Conservation (phyloP, 129 eudicot species). For the Saussurea involucrata region DNA sequence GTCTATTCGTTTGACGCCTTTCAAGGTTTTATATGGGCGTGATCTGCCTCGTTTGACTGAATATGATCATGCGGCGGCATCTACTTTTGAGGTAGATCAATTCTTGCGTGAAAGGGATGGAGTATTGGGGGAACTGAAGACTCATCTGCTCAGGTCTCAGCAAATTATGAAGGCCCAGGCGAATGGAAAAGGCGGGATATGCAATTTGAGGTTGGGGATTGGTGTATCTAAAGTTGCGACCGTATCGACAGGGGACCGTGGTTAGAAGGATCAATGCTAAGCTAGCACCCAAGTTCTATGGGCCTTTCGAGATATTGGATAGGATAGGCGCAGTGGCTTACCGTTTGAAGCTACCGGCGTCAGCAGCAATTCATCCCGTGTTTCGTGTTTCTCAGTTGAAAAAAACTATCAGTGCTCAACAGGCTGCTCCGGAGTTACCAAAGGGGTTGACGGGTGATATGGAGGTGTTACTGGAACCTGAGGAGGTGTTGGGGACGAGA, state of each 20-base stretch:
- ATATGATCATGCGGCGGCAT: neutral
- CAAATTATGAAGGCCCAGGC: neutral
- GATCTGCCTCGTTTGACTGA: neutral
- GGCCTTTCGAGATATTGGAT: neutral
- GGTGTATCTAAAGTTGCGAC: neutral
- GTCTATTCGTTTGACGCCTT: neutral
- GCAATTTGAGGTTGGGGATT: neutral
- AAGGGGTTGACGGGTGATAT: too few species aligned
- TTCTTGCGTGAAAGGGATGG: neutral
- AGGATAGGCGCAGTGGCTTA: neutral
- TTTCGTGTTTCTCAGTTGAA: neutral
- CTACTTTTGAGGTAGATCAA: neutral
- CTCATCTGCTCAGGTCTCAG: neutral
- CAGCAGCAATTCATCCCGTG: neutral
- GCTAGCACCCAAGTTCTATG: neutral
- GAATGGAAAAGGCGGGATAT: neutral
- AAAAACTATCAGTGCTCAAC: neutral
- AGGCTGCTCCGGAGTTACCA: neutral
- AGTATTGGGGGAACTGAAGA: neutral
- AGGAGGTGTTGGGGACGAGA: neutral
- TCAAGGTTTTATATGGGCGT: neutral
- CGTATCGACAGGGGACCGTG: neutral
- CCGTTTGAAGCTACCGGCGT: neutral
- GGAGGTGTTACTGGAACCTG: neutral
- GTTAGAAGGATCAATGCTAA: neutral